A percentile compares a stretch with the other conserved stretches of the same genome.
These are phyloP conservation scores for Blastomyces gilchristii DNA, from an alignment of 2,329 filamentous ascomycete species.

Conservation along the genomic window DNA sequence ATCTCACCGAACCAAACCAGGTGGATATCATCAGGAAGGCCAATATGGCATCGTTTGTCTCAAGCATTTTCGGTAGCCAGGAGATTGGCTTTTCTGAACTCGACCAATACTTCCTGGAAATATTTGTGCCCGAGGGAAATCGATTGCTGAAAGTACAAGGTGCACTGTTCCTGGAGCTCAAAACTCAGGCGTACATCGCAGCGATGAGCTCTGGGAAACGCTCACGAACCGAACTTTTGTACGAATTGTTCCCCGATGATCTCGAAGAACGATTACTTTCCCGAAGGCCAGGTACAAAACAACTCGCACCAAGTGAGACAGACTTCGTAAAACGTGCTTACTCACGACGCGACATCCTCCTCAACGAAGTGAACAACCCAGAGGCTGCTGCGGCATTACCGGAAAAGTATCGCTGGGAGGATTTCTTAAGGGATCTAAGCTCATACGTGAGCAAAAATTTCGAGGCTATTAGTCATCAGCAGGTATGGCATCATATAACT, in stretches of 20 bases:
- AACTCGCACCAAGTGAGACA: conserved; percentile 48
- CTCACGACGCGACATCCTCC: conserved; percentile 47
- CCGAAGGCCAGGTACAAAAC: conserved; percentile 45
- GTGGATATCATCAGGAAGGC: conserved; percentile 52
- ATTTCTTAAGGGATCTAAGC: conserved; percentile 51
- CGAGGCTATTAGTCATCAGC: conserved; percentile 41
- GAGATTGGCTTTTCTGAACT: conserved; percentile 55
- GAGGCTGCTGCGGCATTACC: conserved; percentile 42
- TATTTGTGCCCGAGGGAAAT: conserved; percentile 51
- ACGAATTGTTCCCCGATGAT: conserved; percentile 50
- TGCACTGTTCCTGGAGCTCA: conserved; percentile 52
- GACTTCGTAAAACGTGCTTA: conserved; percentile 49
- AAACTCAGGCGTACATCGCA: conserved; percentile 57
- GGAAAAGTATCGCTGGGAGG: conserved; percentile 53
- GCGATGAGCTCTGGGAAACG: conserved; percentile 48
- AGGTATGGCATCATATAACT: conserved; percentile 25
- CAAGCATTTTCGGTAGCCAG: conserved; percentile 52
- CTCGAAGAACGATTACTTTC: conserved; percentile 45
- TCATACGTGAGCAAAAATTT: conserved; percentile 50
- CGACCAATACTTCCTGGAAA: conserved; percentile 53
- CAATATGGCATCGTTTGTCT: conserved; percentile 56
- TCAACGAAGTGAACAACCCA: conserved; percentile 44
- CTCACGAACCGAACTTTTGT: conserved; percentile 46
- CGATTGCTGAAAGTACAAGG: conserved; percentile 51
- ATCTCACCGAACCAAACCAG: conserved; percentile 43